A percentile compares a stretch with the other conserved stretches of the same genome.
phyloP scores from a whole-genome alignment of 2,329 filamentous ascomycete species.

The Cytospora mali region DNA sequence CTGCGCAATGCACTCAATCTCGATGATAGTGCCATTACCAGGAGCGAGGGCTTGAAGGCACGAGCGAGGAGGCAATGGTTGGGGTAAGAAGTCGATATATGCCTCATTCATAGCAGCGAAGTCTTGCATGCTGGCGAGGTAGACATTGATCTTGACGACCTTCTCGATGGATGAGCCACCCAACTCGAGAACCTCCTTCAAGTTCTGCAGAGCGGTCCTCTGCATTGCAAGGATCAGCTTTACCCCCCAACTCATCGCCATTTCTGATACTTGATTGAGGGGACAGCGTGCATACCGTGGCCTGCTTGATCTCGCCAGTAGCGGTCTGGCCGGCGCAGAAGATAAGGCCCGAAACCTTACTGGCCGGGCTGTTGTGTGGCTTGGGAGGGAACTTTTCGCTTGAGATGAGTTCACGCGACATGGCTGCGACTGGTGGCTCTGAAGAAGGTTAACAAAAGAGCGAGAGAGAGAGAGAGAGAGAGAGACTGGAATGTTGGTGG shows the following conservation, averaged over 20 bases:
- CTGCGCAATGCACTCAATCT: slow-evolving; percentile 49
- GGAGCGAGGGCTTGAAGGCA: slow-evolving; percentile 45
- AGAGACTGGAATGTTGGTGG: too few species aligned
- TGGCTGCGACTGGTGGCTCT: slow-evolving; percentile 35
- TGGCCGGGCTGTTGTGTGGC: slow-evolving; percentile 49
- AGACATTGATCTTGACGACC: slow-evolving; percentile 38
- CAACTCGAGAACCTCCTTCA: slow-evolving; percentile 36
- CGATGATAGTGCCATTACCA: slow-evolving; percentile 44
- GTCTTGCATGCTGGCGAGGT: slow-evolving; percentile 36
- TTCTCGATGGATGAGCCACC: slow-evolving; percentile 35
- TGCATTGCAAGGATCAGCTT: too few species aligned
- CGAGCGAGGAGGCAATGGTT: slow-evolving; percentile 46
- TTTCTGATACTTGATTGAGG: neutral
- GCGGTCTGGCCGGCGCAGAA: slow-evolving; percentile 52
- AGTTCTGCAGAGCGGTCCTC: slow-evolving; percentile 34
- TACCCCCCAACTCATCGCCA: too few species aligned
- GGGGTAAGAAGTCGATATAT: slow-evolving; percentile 43
- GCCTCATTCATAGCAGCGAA: slow-evolving; percentile 39
- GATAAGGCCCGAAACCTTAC: slow-evolving; percentile 49
- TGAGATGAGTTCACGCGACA: slow-evolving; percentile 50
- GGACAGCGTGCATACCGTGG: slow-evolving; percentile 46
- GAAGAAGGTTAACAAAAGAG: too few species aligned
- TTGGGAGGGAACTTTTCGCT: slow-evolving; percentile 50
- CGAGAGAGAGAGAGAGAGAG: too few species aligned
- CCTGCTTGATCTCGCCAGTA: slow-evolving; percentile 51